phyloP scores from a whole-genome alignment of 1,284 basidiomycete species.

The Sphagnurus paluster region DNA sequence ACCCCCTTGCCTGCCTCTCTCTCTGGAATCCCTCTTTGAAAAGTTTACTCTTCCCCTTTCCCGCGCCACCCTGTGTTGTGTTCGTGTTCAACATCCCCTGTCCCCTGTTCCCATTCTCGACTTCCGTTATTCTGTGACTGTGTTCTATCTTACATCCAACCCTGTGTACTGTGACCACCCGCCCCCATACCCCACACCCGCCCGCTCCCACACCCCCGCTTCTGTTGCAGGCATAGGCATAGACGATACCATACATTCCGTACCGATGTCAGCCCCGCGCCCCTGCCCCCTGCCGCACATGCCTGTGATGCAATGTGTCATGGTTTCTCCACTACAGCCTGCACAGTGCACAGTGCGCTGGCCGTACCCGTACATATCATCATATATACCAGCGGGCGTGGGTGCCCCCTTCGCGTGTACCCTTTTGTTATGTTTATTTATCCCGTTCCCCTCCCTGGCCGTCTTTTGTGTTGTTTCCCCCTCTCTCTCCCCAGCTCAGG shows the following conservation, averaged over 20 bases:
- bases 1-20: neutral
- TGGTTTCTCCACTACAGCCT: no score
- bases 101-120: no score
- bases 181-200: no score
- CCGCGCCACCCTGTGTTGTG: neutral
- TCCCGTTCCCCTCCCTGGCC: neutral
- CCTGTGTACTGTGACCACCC: conserved; percentile 12
- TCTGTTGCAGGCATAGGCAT: no score
- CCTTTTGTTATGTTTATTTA: neutral
- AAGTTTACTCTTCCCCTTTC: conserved; percentile 7
- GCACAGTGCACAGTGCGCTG: no score
- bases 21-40: neutral
- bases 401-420: conserved; percentile 8
- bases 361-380: conserved; percentile 6
- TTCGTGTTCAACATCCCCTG: no score
- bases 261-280: no score
- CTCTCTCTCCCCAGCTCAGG: conserved; percentile 2
- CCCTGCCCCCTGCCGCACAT: no score
- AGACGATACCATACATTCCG: no score
- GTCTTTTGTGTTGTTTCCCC: conserved; percentile 1
- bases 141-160: neutral
- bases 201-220: no score
- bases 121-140: no score
- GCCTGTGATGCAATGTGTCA: no score
- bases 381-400: conserved; percentile 5